phyloP scores from a whole-genome alignment of 139 green algal species.

The Chlorella sp. region DNA sequence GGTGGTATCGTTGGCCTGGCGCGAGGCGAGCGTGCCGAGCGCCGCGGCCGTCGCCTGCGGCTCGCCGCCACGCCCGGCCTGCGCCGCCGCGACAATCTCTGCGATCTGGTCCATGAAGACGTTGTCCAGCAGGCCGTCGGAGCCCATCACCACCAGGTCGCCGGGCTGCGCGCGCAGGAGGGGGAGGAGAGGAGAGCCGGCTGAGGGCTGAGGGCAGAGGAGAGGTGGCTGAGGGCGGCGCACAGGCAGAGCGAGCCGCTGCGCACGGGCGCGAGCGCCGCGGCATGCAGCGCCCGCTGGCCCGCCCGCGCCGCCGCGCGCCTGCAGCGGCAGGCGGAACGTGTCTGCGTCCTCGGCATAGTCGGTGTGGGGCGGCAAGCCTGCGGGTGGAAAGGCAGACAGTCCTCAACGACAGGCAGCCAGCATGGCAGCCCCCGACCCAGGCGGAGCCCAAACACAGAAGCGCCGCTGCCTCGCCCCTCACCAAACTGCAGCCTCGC shows the following conservation, averaged over 20 bases:
- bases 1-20: constrained; percentile 46
- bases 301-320: too few relatives aligned
- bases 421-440: too few relatives aligned
- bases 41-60: constrained; percentile 33
- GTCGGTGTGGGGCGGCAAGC: constrained; percentile 20
- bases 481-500: too few relatives aligned
- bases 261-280: too few relatives aligned
- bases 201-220: too few relatives aligned
- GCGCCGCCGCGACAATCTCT: not conserved
- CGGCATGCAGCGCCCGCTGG: too few relatives aligned
- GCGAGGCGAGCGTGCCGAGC: constrained; percentile 50
- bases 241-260: too few relatives aligned
- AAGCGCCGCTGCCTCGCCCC: too few relatives aligned
- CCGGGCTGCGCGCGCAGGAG: constrained; percentile 39
- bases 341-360: constrained; percentile 8
- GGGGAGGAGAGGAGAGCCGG: too few relatives aligned
- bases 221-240: too few relatives aligned
- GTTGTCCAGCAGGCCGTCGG: constrained; percentile 98
- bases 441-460: too few relatives aligned
- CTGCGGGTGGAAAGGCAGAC: not conserved
- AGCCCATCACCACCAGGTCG: constrained; percentile 90
- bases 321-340: constrained; percentile 6
- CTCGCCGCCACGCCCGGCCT: not conserved
- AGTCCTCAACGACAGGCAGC: too few relatives aligned
- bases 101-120: constrained; percentile 65